Percentiles rank a stretch among this genome's conserved stretches.
Evolutionary conservation across 192 early-diverging fungal genomes (phyloP).

Genomic region (Funneliformis mosseae): DNA sequence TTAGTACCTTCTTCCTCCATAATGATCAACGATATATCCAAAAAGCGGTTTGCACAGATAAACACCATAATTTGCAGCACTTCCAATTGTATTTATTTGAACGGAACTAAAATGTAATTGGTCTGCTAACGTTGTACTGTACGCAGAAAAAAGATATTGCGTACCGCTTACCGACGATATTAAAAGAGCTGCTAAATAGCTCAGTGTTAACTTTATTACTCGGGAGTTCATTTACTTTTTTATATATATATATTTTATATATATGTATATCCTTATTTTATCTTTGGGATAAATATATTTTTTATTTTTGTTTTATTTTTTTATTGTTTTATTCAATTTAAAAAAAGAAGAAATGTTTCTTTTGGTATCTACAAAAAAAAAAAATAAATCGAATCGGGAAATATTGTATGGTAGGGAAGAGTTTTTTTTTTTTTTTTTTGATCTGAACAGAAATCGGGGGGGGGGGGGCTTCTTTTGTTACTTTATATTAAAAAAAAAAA

Average conservation of each 20-base stretch:
- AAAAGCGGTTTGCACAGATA: slow-evolving; percentile 66
- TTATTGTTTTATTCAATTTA: too few species aligned
- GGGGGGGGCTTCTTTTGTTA: too few species aligned
- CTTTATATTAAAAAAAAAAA: too few species aligned
- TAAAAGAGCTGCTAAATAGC: slow-evolving; percentile 49
- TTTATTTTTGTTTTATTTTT: too few species aligned
- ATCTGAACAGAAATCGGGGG: too few species aligned
- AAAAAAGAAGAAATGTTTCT: too few species aligned
- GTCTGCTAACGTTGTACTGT: slow-evolving; percentile 55
- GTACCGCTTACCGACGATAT: slow-evolving; percentile 64
- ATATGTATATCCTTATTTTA: too few species aligned
- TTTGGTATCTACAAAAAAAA: too few species aligned
- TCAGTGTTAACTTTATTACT: slow-evolving; percentile 42
- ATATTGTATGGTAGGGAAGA: too few species aligned
- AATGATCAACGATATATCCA: slow-evolving; percentile 51
- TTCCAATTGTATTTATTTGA: slow-evolving; percentile 63
- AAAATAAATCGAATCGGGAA: too few species aligned
- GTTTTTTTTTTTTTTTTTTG: too few species aligned
- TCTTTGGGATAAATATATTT: too few species aligned
- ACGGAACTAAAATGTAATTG: slow-evolving; percentile 59
- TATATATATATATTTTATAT: neutral
- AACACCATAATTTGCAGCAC: slow-evolving; percentile 65
- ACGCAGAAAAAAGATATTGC: slow-evolving; percentile 67
- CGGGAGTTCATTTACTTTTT: neutral
- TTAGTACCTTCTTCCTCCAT: slow-evolving; percentile 42